A percentile compares a stretch with the other conserved stretches of the same genome.
Conservation (phyloP, 2,329 filamentous ascomycete species). For the Fonsecaea multimorphosa region DNA sequence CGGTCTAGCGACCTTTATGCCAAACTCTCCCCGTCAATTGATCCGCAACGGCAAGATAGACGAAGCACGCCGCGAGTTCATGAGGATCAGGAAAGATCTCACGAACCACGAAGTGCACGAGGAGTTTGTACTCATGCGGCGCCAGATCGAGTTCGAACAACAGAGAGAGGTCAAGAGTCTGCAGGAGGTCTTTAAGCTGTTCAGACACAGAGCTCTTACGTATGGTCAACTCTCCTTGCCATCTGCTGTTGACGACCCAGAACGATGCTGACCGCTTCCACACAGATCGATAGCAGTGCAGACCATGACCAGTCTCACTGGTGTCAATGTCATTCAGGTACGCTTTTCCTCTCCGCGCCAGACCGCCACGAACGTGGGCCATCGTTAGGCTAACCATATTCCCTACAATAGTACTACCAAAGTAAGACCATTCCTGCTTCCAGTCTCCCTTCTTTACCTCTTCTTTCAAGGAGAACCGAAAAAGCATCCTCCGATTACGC, state of each 20-base stretch:
- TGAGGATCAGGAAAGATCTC: conserved; percentile 75
- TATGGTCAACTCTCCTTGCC: conserved; percentile 5
- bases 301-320: conserved; percentile 82
- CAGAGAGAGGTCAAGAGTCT: conserved; percentile 61
- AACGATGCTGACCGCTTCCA: conserved; percentile 49
- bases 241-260: neutral
- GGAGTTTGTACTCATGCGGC: conserved; percentile 82
- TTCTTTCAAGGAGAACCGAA: neutral
- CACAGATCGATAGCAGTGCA: conserved; percentile 66
- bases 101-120: conserved; percentile 76
- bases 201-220: conserved; percentile 68
- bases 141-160: conserved; percentile 86
- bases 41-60: conserved; percentile 77
- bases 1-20: conserved; percentile 77
- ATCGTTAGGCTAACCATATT: conserved; percentile 8
- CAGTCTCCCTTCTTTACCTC: conserved; percentile 40
- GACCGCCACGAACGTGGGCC: too few relatives aligned
- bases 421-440: conserved; percentile 49
- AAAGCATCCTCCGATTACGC: neutral
- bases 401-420: conserved; percentile 64
- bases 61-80: conserved; percentile 66
- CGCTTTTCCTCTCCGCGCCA: neutral
- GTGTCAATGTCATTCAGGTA: conserved; percentile 88
- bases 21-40: conserved; percentile 83
- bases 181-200: conserved; percentile 66